Conservation (phyloP, 2,329 filamentous ascomycete species). For the Cladosporium velox region DNA sequence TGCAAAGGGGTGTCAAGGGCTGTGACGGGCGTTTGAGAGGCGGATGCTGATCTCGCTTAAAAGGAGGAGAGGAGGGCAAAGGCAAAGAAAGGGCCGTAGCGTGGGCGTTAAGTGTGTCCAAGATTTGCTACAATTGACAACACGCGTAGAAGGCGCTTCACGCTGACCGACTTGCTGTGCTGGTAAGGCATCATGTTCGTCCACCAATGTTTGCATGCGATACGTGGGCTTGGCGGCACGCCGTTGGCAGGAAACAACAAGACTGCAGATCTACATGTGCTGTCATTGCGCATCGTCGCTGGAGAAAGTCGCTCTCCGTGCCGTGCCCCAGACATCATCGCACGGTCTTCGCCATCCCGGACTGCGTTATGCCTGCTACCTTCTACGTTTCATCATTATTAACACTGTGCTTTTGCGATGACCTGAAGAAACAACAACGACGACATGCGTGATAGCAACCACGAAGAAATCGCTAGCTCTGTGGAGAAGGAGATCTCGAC, state of each 20-base stretch:
- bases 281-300: background rate
- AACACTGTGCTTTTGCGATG: no score
- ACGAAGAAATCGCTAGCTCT: no score
- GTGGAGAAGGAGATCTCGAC: no score
- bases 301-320: background rate
- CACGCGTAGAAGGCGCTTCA: background rate
- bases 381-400: background rate
- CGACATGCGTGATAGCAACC: no score
- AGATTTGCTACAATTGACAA: background rate
- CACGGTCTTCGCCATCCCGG: background rate
- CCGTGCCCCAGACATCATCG: background rate
- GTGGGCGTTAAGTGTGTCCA: background rate
- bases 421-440: no score
- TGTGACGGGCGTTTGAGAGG: background rate
- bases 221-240: no score
- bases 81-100: background rate
- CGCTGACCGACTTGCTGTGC: background rate
- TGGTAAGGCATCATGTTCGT: background rate
- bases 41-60: background rate
- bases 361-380: background rate
- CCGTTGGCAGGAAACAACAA: no score
- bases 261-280: background rate
- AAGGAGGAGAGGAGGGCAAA: background rate
- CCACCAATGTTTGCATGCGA: background rate
- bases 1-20: no score